Conservation (phyloP, 345 rosid species). For the Dipteronia dyeriana region DNA sequence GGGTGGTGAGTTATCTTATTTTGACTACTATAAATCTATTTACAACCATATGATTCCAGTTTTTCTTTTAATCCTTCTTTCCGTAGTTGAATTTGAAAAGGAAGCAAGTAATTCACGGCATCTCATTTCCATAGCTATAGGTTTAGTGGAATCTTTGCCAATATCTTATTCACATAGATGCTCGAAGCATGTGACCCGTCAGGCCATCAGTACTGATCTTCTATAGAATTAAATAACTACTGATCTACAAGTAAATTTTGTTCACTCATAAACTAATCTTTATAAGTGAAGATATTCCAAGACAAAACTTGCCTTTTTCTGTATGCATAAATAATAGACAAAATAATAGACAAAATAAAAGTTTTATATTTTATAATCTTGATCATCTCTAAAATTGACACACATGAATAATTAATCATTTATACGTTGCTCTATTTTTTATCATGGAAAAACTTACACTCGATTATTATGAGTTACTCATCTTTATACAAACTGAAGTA, state of each 20-base stretch:
- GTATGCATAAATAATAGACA: neutral
- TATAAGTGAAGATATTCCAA: neutral
- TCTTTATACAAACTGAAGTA: too few relatives aligned
- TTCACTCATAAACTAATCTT: neutral
- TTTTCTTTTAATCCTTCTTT: too few relatives aligned
- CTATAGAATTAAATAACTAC: neutral
- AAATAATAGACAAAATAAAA: neutral
- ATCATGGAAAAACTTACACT: too few relatives aligned
- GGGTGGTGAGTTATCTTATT: too few relatives aligned
- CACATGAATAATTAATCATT: too few relatives aligned
- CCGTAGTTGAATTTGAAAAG: too few relatives aligned
- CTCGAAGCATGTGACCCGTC: neutral
- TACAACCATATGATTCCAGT: too few relatives aligned
- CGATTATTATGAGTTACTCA: too few relatives aligned
- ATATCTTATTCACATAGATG: neutral
- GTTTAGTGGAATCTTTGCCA: neutral
- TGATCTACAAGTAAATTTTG: neutral
- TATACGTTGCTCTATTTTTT: too few relatives aligned
- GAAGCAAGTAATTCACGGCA: neutral
- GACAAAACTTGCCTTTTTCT: neutral
- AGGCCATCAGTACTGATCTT: neutral
- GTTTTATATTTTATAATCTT: too few relatives aligned
- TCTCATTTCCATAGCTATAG: neutral
- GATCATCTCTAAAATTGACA: too few relatives aligned
- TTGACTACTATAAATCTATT: too few relatives aligned